phyloP scores from a whole-genome alignment of 257 asterid genomes.

The Fraxinus pennsylvanica region DNA sequence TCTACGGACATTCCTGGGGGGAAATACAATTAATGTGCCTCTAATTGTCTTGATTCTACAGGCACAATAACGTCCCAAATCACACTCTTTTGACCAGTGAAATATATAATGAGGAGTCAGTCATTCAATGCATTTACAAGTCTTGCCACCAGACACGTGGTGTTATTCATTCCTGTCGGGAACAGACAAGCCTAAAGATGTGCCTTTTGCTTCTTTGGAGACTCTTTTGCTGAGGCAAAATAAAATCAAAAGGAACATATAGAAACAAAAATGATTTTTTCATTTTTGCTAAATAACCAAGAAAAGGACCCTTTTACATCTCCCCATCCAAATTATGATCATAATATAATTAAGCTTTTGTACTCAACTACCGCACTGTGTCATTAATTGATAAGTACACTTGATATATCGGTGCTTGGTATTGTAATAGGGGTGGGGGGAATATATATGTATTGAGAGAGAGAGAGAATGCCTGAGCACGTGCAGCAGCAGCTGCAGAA shows the following conservation, averaged over 20 bases:
- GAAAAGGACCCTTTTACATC: not conserved
- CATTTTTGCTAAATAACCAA: not conserved
- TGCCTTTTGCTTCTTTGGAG: not conserved
- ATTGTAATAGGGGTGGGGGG: too few relatives aligned
- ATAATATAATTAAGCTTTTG: too few relatives aligned
- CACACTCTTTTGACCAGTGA: not conserved
- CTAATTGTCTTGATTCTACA: not conserved
- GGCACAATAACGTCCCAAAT: not conserved
- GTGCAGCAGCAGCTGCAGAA: constrained; percentile 85
- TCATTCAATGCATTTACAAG: not conserved
- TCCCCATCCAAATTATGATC: not conserved
- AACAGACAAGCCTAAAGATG: not conserved
- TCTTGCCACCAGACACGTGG: not conserved
- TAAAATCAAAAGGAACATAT: not conserved
- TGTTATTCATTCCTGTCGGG: not conserved
- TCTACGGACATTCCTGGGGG: constrained; percentile 2
- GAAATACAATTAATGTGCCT: not conserved
- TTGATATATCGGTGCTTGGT: not conserved
- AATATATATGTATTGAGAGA: constrained; percentile 2
- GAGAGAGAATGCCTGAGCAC: constrained; percentile 65
- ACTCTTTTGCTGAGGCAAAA: not conserved
- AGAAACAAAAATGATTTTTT: not conserved
- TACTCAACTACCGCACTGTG: not conserved
- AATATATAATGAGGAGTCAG: not conserved
- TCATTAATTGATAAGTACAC: not conserved